Evolutionary conservation across 2,329 filamentous ascomycete genomes (phyloP), one percentile per base, ranked within the genome.

Genomic region (Ophiostoma sp.): DNA sequence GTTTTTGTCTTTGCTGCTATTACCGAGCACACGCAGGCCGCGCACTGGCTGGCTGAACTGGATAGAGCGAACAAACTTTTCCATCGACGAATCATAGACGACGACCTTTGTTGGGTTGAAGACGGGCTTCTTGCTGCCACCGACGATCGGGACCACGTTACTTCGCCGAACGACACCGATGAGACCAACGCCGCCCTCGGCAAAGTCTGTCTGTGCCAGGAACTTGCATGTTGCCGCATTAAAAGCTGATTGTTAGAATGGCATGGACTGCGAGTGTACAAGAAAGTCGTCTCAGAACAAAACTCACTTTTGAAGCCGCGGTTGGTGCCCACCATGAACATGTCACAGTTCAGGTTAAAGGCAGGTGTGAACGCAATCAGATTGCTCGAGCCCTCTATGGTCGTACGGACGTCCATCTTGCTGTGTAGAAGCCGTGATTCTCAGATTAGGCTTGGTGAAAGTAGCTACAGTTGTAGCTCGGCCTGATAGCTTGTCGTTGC

Each of bases 81-180:
- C 88, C 74, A 91, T 91, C 72, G 87, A 85, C 76, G 96, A 93
- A 78, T 99, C 94, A 94, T 94, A 98, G 75, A 98, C 91, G 60
- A 68, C 62, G 31, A 71, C 31, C 83, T 96, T 96, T 80, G 94
- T 96, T 77, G 90, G 90, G 17, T 93, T 89, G 76, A 93, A 95
- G 76, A 94, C 94, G 69, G 94, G 93, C 71, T 89, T 88, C 75
- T 87, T 90, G 67, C 95, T 93, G 75, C 94, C 94, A 73, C 94
- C 94, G 70, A 97, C 93, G 11, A 98, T 85, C 36, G 92, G 94
- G 48, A 97, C 84, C 78, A 94, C 96, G 80, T 94, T 94, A 69
- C 92, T 89, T 74, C 89, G 90, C 64, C 91, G 91, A 78, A 97
- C 89, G 91, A 97, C 95, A 79, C 93, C 90, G 35, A 90, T 91